Percentiles rank a stretch among this genome's conserved stretches.
Conservation (phyloP, 768 basidiomycete species). For the Galerina marginata region DNA sequence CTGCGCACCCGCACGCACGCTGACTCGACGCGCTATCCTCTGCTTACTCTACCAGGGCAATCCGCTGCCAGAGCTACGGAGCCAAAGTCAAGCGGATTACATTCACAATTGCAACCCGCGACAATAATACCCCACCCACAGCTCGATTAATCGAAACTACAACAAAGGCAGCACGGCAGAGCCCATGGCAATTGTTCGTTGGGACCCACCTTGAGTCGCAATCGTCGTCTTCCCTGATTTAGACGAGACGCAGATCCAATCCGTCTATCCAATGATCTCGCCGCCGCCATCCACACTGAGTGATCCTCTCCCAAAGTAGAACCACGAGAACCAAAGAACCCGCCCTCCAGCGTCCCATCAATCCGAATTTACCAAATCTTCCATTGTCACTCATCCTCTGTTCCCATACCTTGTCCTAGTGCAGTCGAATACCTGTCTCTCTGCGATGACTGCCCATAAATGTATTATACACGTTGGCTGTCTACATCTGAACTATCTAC, state of each 20-base stretch:
- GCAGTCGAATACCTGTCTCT: constrained; percentile 1
- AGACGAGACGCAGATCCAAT: not conserved
- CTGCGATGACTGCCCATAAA: constrained; percentile 1
- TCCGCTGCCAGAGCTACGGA: not conserved
- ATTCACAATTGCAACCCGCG: not conserved
- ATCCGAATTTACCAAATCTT: not conserved
- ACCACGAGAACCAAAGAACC: not conserved
- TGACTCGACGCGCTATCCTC: constrained; percentile 2
- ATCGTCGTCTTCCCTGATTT: not conserved
- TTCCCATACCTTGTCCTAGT: not conserved
- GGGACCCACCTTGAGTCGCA: not conserved
- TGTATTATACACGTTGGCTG: not conserved
- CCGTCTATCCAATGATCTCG: constrained; percentile 1
- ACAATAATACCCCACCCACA: not conserved
- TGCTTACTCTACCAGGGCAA: not conserved
- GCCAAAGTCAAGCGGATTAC: not conserved
- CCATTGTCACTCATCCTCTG: not conserved
- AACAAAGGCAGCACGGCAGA: not conserved
- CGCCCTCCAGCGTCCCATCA: not conserved
- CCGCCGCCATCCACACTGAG: not conserved
- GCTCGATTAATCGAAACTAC: not conserved
- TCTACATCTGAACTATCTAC: constrained; percentile 1
- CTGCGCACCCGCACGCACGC: constrained; percentile 15
- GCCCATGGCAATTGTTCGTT: not conserved
- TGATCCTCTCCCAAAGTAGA: constrained; percentile 6